Evolutionary conservation across 2,329 filamentous ascomycete species (phyloP).

Genomic region (Canariomyces notabilis): DNA sequence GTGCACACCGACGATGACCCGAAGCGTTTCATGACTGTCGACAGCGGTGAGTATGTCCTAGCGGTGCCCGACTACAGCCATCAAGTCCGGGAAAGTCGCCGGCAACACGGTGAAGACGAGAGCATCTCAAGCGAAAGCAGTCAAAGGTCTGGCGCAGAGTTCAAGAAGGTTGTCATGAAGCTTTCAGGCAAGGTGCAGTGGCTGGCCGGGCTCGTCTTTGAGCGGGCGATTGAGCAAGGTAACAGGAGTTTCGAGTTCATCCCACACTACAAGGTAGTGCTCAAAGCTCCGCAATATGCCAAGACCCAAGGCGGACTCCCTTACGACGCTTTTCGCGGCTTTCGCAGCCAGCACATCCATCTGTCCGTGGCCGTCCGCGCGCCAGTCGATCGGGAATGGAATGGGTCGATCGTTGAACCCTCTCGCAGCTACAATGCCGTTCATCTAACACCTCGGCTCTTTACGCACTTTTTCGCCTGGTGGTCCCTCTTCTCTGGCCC

Average conservation of each 20-base stretch:
- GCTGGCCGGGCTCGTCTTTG: slow-evolving; percentile 87
- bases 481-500: slow-evolving; percentile 95
- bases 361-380: slow-evolving; percentile 88
- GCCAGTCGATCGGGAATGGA: slow-evolving; percentile 82
- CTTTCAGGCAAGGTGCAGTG: slow-evolving; percentile 93
- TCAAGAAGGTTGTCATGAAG: slow-evolving; percentile 99
- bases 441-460: slow-evolving; percentile 90
- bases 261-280: slow-evolving; percentile 84
- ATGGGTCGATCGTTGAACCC: slow-evolving; percentile 64
- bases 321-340: slow-evolving; percentile 95
- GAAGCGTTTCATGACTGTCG: slow-evolving; percentile 89
- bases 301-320: slow-evolving; percentile 48
- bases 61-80: slow-evolving; percentile 91
- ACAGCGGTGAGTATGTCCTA: slow-evolving; percentile 90
- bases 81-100: slow-evolving; percentile 65
- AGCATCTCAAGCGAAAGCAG: slow-evolving; percentile 59
- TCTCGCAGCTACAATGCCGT: slow-evolving; percentile 95
- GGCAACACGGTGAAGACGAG: slow-evolving; percentile 48
- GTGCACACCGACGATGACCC: slow-evolving; percentile 83
- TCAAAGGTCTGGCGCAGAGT: slow-evolving; percentile 69
- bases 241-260: slow-evolving; percentile 80
- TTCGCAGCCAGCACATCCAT: slow-evolving; percentile 94
- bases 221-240: slow-evolving; percentile 69
- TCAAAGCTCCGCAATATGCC: slow-evolving; percentile 74
- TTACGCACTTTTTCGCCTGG: slow-evolving; percentile 97